Base-by-base conservation (phyloP, 2,329 filamentous ascomycete species). In the Blastomyces silverae region DNA sequence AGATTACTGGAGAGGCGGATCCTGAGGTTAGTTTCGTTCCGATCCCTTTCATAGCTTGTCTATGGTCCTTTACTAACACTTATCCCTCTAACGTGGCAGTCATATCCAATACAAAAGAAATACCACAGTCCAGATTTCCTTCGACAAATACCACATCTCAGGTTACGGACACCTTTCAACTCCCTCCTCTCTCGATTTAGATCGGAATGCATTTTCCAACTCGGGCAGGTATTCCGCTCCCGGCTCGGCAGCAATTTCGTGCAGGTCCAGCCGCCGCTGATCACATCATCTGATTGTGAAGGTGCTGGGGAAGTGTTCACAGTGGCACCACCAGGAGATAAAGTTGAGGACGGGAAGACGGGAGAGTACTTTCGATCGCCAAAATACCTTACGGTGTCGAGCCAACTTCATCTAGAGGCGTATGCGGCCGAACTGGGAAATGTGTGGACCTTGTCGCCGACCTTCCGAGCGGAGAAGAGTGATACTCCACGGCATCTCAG, bases 251-350 rank as follows among this genome's bases (percentile, higher is more conserved):
- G 90, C 65, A 89, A 72, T 3, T 79, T 79, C 66, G 69, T 74
- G 10, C 78, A 97, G 77, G 91, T 90, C 8, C 93, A 97, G 70
- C 91, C 94, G 3, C 94, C 94, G 4, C 87, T 97, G 71, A 90
- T 99, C 72, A 97, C 94, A 1, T 97, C 93, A 0, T 96, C 93
- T 0, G 94, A 99, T 72, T 99, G 94, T 73, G 94, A 99, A 79
- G 94, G 94, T 3, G 94, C 92, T 1, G 94, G 94, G 0, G 92
- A 97, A 74, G 93, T 95, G 22, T 99, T 99, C 72, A 86, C 86
- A 11, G 80, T 97, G 48, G 74, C 81, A 25, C 81, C 85, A 28
- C 81, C 85, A 28, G 74, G 77, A 42, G 72, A 77, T 67, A 72
- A 44, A 62, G 66, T 58, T 50, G 66, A 70, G 64, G 73, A 70